Evolutionary conservation across 2,329 filamentous ascomycete species (phyloP).

Genomic region (Bipolaris oryzae): DNA sequence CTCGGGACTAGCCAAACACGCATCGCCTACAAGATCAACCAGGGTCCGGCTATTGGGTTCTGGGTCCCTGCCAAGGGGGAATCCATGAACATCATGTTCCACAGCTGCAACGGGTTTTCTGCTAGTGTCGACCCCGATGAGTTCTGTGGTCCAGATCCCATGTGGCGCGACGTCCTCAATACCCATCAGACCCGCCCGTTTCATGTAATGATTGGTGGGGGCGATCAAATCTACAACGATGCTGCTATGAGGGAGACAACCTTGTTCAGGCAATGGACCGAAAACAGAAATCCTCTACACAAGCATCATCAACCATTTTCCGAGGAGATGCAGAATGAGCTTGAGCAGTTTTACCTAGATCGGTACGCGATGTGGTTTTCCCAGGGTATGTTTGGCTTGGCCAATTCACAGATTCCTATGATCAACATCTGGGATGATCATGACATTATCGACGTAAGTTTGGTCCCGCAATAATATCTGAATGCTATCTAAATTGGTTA

Average conservation of each 20-base stretch:
- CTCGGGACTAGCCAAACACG: constrained; percentile 77
- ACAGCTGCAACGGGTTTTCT: constrained; percentile 97
- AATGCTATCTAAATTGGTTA: constrained; percentile 19
- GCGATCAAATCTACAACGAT: constrained; percentile 97
- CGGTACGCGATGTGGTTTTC: constrained; percentile 96
- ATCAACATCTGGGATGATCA: constrained; percentile 98
- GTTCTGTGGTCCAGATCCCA: constrained; percentile 89
- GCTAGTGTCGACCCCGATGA: constrained; percentile 75
- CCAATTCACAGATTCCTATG: constrained; percentile 94
- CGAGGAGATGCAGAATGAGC: constrained; percentile 80
- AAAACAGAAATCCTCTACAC: constrained; percentile 76
- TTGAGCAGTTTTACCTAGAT: constrained; percentile 87
- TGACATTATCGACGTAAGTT: constrained; percentile 58
- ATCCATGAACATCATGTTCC: constrained; percentile 98
- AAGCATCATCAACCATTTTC: constrained; percentile 83
- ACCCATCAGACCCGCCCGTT: constrained; percentile 90
- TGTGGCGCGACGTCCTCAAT: constrained; percentile 96
- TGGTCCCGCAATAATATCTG: constrained; percentile 59
- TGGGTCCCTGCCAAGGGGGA: constrained; percentile 88
- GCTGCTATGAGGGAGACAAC: constrained; percentile 74
- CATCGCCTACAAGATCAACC: constrained; percentile 94
- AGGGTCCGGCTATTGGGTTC: constrained; percentile 84
- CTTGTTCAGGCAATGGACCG: constrained; percentile 83
- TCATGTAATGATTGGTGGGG: constrained; percentile 97
- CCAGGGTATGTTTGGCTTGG: constrained; percentile 90